Evolutionary conservation across 177 flowering plant genomes (phyloP).

Genomic region (Vitis hybrid): DNA sequence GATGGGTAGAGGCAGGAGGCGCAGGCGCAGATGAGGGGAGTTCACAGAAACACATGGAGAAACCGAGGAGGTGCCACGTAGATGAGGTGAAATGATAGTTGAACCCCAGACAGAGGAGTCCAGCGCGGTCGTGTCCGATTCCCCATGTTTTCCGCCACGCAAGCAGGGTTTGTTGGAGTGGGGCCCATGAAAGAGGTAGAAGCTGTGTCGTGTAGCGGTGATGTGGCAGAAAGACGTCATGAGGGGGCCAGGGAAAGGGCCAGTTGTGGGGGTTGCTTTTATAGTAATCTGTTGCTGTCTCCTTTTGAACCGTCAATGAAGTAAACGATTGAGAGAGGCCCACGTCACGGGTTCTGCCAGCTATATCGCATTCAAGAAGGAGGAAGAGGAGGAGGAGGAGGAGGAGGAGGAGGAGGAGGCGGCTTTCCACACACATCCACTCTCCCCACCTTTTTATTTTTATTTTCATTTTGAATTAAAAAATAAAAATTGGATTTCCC

Average conservation of each 20-base stretch:
- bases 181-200: background rate
- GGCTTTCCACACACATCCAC: too few relatives aligned
- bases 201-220: too few relatives aligned
- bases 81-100: background rate
- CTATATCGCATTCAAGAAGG: constrained; percentile 33
- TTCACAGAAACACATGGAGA: background rate
- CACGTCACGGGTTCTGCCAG: constrained; percentile 40
- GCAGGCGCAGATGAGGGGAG: constrained; percentile 3
- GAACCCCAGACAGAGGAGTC: constrained; percentile 9
- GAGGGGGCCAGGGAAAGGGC: too few relatives aligned
- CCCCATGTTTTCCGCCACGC: constrained; percentile 3
- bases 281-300: constrained; percentile 14
- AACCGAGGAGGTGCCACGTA: background rate
- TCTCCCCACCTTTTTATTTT: too few relatives aligned
- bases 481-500: constrained; percentile 1
- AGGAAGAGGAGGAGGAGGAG: background rate
- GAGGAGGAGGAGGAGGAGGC: background rate
- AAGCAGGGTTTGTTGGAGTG: background rate
- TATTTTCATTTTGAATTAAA: too few relatives aligned
- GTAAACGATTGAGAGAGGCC: constrained; percentile 12
- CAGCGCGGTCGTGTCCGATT: background rate
- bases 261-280: too few relatives aligned
- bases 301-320: constrained; percentile 29
- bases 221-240: too few relatives aligned
- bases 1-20: too few relatives aligned